These are phyloP conservation scores for Plenodomus tracheiphilus DNA, from an alignment of 2,329 filamentous ascomycete species.

Conservation along the genomic window DNA sequence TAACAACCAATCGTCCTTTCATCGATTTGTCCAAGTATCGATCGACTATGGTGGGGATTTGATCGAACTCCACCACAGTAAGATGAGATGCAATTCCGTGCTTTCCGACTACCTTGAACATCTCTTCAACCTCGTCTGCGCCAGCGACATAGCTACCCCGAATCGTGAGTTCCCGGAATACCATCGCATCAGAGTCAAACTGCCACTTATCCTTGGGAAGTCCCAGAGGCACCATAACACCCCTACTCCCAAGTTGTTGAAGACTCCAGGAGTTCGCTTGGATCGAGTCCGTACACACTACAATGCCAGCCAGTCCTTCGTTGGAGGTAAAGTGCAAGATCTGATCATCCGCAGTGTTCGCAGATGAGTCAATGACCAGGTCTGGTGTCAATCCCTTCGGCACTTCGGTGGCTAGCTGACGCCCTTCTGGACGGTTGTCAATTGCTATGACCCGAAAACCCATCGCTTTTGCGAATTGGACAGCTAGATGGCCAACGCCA, in stretches of 20 bases:
- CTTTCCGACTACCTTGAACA: slow-evolving; percentile 27
- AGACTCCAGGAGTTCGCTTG: slow-evolving; percentile 28
- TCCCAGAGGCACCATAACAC: slow-evolving; percentile 29
- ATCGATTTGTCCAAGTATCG: slow-evolving; percentile 22
- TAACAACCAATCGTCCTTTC: slow-evolving; percentile 29
- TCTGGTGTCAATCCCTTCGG: slow-evolving; percentile 21
- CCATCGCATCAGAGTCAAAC: slow-evolving; percentile 29
- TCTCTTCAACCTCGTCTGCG: slow-evolving; percentile 25
- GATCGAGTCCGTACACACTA: slow-evolving; percentile 31
- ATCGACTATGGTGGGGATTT: slow-evolving; percentile 24
- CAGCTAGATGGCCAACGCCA: slow-evolving; percentile 74
- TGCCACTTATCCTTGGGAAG: slow-evolving; percentile 29
- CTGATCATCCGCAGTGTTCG: slow-evolving; percentile 13
- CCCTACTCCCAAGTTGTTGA: slow-evolving; percentile 24
- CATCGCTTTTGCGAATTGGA: slow-evolving; percentile 64
- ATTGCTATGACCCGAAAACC: slow-evolving; percentile 27
- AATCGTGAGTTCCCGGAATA: slow-evolving; percentile 29
- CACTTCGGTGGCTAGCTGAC: slow-evolving; percentile 21
- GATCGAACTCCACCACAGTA: slow-evolving; percentile 22
- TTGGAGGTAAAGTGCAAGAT: slow-evolving; percentile 19
- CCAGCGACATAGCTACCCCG: slow-evolving; percentile 31
- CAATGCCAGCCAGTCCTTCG: slow-evolving; percentile 28
- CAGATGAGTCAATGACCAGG: slow-evolving; percentile 19
- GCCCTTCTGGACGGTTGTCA: slow-evolving; percentile 28
- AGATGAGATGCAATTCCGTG: slow-evolving; percentile 25